These are phyloP conservation scores for Lachnellula arida DNA, from an alignment of 2,329 filamentous ascomycete genomes.

Conservation along the genomic window DNA sequence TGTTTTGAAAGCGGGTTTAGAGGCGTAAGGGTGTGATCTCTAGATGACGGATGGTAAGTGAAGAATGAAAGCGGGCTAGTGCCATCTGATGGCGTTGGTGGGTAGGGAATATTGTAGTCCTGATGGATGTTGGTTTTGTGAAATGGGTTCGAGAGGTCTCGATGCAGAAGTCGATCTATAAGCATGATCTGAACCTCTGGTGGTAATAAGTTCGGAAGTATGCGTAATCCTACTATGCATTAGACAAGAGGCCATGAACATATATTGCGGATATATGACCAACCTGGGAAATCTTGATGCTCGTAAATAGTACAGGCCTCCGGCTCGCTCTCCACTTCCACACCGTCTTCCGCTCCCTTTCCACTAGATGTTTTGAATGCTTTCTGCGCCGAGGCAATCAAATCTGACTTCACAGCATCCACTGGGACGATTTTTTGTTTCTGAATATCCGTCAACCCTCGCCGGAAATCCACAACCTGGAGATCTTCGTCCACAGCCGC, in stretches of 20 bases:
- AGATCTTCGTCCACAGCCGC: slow-evolving; percentile 22
- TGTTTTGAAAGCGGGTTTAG: slow-evolving; percentile 56
- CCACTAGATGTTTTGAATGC: slow-evolving; percentile 14
- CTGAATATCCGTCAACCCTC: slow-evolving; percentile 27
- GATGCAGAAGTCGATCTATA: slow-evolving; percentile 69
- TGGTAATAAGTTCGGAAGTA: slow-evolving; percentile 72
- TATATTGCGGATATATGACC: background rate
- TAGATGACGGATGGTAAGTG: slow-evolving; percentile 46
- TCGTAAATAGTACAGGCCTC: slow-evolving; percentile 28
- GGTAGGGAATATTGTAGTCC: slow-evolving; percentile 68
- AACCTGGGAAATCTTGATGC: slow-evolving; percentile 30
- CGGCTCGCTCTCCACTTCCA: slow-evolving; percentile 2
- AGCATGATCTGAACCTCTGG: slow-evolving; percentile 64
- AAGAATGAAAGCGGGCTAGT: slow-evolving; percentile 47
- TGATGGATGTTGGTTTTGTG: slow-evolving; percentile 87
- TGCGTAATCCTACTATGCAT: slow-evolving; percentile 44
- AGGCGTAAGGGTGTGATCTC: slow-evolving; percentile 59
- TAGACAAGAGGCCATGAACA: background rate
- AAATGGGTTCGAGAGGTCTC: slow-evolving; percentile 64
- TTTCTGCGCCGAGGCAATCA: slow-evolving; percentile 21
- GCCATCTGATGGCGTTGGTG: slow-evolving; percentile 11
- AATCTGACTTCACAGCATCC: slow-evolving; percentile 18
- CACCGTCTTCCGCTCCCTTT: background rate
- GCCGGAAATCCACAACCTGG: slow-evolving; percentile 28
- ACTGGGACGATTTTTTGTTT: slow-evolving; percentile 21